Percentiles rank a stretch among this genome's conserved stretches.
Evolutionary conservation across 177 flowering plant genomes (phyloP).

Genomic region (Vitis hybrid): DNA sequence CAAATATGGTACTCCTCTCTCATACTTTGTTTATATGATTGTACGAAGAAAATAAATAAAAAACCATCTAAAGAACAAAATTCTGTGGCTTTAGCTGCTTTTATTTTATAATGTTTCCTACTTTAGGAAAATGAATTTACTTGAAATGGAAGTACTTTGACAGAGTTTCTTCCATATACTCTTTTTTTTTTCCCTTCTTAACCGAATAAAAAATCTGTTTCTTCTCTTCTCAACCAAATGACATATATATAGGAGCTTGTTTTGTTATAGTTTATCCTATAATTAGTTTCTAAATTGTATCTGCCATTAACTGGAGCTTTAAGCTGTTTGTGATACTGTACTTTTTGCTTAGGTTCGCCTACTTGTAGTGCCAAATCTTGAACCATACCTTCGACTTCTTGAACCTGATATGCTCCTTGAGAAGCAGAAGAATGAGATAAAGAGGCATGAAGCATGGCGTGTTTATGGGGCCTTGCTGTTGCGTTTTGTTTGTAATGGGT

Average conservation of each 20-base stretch:
- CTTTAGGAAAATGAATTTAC: background rate
- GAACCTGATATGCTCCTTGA: slow-evolving; percentile 83
- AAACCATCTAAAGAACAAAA: background rate
- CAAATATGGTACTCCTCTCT: too few species aligned
- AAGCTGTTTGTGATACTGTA: slow-evolving; percentile 7
- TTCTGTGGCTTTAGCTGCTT: background rate
- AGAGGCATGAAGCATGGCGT: slow-evolving; percentile 96
- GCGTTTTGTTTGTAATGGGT: slow-evolving; percentile 15
- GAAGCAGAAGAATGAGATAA: slow-evolving; percentile 87
- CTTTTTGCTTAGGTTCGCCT: slow-evolving; percentile 51
- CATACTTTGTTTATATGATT: too few species aligned
- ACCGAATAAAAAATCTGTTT: too few species aligned
- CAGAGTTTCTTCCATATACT: background rate
- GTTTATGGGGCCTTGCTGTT: slow-evolving; percentile 93
- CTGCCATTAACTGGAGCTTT: background rate
- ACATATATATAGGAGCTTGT: too few species aligned
- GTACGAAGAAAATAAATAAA: too few species aligned
- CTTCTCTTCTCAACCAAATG: background rate
- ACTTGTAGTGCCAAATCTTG: slow-evolving; percentile 82
- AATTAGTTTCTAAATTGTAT: background rate
- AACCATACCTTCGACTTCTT: slow-evolving; percentile 73
- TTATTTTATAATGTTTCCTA: background rate
- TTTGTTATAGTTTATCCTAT: background rate
- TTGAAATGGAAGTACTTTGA: background rate
- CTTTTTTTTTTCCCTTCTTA: too few species aligned